Conservation (phyloP, 305 asterid genomes). For the Fraxinus sp. region DNA sequence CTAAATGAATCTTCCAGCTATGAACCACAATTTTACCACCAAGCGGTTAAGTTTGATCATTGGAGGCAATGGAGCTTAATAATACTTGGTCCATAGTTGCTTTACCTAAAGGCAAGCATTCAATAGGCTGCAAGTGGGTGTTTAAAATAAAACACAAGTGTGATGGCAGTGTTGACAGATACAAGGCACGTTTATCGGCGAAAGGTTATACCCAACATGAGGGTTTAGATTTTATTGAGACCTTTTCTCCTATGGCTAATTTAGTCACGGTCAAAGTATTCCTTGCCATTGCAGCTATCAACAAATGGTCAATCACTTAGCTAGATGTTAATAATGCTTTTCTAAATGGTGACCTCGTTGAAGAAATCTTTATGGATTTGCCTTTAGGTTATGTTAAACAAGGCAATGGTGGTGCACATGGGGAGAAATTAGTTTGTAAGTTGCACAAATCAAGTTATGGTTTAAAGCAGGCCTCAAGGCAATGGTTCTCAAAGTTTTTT, state of each 20-base stretch:
- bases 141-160: not conserved
- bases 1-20: not conserved
- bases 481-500: not conserved
- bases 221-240: not conserved
- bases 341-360: not conserved
- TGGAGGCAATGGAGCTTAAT: not conserved
- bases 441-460: not conserved
- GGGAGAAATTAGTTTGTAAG: not conserved
- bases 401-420: not conserved
- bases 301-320: not conserved
- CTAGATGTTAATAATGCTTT: not conserved
- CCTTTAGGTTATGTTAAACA: not conserved
- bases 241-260: not conserved
- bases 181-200: not conserved
- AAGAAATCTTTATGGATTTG: not conserved
- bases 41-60: not conserved
- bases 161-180: not conserved
- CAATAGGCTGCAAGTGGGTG: not conserved
- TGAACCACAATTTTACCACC: not conserved
- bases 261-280: not conserved
- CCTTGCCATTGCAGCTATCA: not conserved
- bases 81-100: not conserved
- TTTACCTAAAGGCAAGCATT: not conserved
- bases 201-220: not conserved
- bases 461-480: not conserved